Conservation (phyloP, 371 early-diverging fungal genomes). For the Coemansia sp. region DNA sequence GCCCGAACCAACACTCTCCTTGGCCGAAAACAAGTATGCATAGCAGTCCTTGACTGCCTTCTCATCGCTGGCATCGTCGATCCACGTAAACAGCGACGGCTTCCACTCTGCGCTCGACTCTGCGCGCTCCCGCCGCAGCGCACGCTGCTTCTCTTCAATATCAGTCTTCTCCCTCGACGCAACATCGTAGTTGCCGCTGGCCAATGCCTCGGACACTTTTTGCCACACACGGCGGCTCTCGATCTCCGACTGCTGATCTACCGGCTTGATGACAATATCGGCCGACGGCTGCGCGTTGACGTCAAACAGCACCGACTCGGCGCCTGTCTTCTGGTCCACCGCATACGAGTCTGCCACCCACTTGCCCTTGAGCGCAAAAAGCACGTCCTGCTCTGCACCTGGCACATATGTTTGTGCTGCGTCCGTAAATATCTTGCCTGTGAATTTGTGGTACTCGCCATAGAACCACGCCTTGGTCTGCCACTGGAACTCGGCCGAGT, state of each 20-base stretch:
- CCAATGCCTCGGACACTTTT: slow-evolving; percentile 68
- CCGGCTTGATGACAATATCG: slow-evolving; percentile 55
- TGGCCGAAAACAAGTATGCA: slow-evolving; percentile 38
- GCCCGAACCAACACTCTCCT: slow-evolving; percentile 46
- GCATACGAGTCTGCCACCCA: slow-evolving; percentile 67
- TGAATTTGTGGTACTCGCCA: slow-evolving; percentile 78
- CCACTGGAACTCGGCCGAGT: slow-evolving; percentile 68
- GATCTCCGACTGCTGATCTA: slow-evolving; percentile 61
- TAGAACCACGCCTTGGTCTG: slow-evolving; percentile 76
- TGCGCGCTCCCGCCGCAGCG: slow-evolving; percentile 65
- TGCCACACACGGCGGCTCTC: slow-evolving; percentile 78
- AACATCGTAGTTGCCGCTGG: slow-evolving; percentile 62
- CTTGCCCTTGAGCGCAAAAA: slow-evolving; percentile 65
- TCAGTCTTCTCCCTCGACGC: slow-evolving; percentile 70
- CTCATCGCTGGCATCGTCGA: slow-evolving; percentile 52
- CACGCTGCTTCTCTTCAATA: slow-evolving; percentile 75
- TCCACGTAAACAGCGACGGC: slow-evolving; percentile 57
- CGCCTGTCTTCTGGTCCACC: slow-evolving; percentile 56
- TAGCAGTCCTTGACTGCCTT: slow-evolving; percentile 36
- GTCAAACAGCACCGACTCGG: slow-evolving; percentile 62
- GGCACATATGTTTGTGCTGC: background rate
- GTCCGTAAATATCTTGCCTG: slow-evolving; percentile 60
- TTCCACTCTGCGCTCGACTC: slow-evolving; percentile 62
- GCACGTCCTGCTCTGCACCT: slow-evolving; percentile 15
- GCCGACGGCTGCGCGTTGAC: slow-evolving; percentile 56